These are phyloP conservation scores for Phytophthora hybrid DNA, from an alignment of 352 stramenopile species.

Conservation along the genomic window DNA sequence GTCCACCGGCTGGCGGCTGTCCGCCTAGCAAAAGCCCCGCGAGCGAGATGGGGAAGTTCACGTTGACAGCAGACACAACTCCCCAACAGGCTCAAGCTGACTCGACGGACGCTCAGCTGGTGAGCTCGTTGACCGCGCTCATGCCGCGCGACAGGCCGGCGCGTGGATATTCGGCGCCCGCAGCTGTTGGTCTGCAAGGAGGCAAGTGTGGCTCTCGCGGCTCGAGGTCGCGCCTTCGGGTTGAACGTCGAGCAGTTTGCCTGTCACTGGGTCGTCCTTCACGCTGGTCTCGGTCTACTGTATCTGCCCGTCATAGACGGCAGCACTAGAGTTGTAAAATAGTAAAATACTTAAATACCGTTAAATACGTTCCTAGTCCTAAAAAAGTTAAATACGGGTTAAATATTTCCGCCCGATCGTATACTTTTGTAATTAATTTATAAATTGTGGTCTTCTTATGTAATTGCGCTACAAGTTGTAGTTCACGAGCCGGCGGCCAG, in stretches of 20 bases:
- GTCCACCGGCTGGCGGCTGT: conserved; percentile 27
- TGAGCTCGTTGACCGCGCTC: conserved; percentile 26
- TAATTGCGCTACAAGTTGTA: no score
- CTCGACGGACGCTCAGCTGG: conserved; percentile 29
- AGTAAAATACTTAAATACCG: no score
- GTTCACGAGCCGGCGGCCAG: no score
- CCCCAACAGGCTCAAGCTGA: conserved; percentile 18
- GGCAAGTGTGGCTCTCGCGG: conserved; percentile 29
- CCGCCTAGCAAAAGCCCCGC: conserved; percentile 29
- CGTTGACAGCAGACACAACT: conserved; percentile 22
- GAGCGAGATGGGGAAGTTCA: conserved; percentile 20
- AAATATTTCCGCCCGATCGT: no score
- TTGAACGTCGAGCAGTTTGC: conserved; percentile 31
- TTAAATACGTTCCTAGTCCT: no score
- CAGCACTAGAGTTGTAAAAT: no score
- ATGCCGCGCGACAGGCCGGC: conserved; percentile 30
- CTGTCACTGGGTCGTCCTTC: conserved; percentile 24
- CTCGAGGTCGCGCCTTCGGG: conserved; percentile 8
- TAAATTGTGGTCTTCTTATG: no score
- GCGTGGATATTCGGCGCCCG: conserved; percentile 25
- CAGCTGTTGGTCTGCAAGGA: conserved; percentile 35
- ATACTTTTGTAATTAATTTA: no score
- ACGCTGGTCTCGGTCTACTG: background rate
- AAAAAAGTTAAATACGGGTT: no score
- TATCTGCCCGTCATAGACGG: background rate